Conservation (phyloP, 768 basidiomycete genomes). For the Boletus rex-veris region DNA sequence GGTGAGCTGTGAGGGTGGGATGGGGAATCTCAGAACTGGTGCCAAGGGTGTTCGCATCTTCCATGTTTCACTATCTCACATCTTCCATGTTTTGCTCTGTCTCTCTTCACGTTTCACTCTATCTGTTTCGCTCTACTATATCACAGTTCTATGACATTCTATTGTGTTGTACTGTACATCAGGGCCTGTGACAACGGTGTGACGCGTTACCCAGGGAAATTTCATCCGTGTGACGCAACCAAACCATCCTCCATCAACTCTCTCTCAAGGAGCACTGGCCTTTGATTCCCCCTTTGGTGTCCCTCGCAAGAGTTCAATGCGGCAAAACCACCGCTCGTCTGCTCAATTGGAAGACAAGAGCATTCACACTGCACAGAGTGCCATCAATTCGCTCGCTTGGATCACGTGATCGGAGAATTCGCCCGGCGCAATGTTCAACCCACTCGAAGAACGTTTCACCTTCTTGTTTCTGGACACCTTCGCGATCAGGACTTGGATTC, state of each 20-base stretch:
- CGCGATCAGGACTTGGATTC: constrained; percentile 61
- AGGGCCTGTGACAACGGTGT: too few relatives aligned
- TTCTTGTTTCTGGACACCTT: constrained; percentile 63
- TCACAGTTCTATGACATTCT: too few relatives aligned
- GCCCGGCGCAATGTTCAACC: constrained; percentile 42
- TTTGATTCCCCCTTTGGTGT: constrained; percentile 44
- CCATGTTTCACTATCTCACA: too few relatives aligned
- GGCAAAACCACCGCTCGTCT: constrained; percentile 51
- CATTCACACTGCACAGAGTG: constrained; percentile 57
- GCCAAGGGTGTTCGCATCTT: too few relatives aligned
- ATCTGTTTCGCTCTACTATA: too few relatives aligned
- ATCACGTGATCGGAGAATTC: constrained; percentile 50
- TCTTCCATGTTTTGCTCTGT: too few relatives aligned
- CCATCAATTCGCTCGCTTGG: constrained; percentile 44
- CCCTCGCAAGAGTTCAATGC: constrained; percentile 46
- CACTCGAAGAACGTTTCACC: constrained; percentile 62
- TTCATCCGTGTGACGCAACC: constrained; percentile 22
- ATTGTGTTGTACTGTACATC: too few relatives aligned
- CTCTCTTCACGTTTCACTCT: too few relatives aligned
- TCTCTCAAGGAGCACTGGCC: constrained; percentile 50
- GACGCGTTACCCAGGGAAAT: too few relatives aligned
- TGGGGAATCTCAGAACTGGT: too few relatives aligned
- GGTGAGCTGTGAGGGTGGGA: too few relatives aligned
- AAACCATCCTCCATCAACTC: constrained; percentile 49
- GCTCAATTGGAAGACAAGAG: constrained; percentile 68